Evolutionary conservation across 139 green algal species (phyloP).

Genomic region (Tetradesmus obliquus): DNA sequence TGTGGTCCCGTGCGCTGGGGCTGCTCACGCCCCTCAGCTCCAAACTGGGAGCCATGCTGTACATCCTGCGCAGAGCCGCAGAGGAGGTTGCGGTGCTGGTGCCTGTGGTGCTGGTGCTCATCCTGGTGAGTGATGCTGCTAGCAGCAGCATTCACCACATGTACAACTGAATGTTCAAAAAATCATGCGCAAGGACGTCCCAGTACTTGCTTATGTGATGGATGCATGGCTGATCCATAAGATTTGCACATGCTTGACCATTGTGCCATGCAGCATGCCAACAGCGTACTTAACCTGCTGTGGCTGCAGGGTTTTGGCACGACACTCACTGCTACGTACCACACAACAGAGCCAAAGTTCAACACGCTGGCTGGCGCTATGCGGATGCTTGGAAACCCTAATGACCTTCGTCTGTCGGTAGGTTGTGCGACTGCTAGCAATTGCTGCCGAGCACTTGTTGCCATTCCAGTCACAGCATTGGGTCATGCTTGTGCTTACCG

Average conservation of each 20-base stretch:
- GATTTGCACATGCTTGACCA: too few species aligned
- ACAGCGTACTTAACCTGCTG: too few species aligned
- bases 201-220: too few species aligned
- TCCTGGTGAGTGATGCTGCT: not conserved
- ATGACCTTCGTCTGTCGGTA: not conserved
- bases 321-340: not conserved
- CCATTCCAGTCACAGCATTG: too few species aligned
- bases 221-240: too few species aligned
- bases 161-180: too few species aligned
- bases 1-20: conserved; percentile 7
- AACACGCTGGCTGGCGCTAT: not conserved
- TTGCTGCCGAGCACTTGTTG: too few species aligned
- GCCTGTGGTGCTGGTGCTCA: not conserved
- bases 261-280: too few species aligned
- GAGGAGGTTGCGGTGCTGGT: conserved; percentile 13
- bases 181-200: too few species aligned
- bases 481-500: too few species aligned
- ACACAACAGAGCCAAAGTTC: not conserved
- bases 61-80: conserved; percentile 20
- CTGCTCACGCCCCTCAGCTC: not conserved
- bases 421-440: not conserved
- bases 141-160: too few species aligned
- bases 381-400: not conserved
- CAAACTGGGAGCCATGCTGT: conserved; percentile 2
- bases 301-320: conserved; percentile 1